A percentile compares a stretch with the other conserved stretches of the same genome.
phyloP scores from a whole-genome alignment of 768 basidiomycete species.

The Tricholomella constricta region DNA sequence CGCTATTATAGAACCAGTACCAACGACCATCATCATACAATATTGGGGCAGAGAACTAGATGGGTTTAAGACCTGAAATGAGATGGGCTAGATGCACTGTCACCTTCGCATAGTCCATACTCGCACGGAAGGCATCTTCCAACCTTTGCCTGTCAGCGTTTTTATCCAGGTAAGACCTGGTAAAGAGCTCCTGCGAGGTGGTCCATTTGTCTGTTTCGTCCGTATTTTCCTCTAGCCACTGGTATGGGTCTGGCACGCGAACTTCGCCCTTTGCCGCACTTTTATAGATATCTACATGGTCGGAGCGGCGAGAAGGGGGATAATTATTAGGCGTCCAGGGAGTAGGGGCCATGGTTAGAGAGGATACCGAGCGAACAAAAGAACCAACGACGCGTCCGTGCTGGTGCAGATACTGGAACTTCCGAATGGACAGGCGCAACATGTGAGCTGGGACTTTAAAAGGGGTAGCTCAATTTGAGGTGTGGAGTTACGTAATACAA shows the following conservation, averaged over 20 bases:
- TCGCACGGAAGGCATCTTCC: conserved; percentile 55
- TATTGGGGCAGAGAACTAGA: conserved; percentile 63
- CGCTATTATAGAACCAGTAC: conserved; percentile 84
- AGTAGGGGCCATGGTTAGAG: conserved; percentile 38
- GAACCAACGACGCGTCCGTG: conserved; percentile 24
- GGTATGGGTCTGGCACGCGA: conserved; percentile 68
- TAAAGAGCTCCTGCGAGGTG: conserved; percentile 58
- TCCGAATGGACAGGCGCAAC: conserved; percentile 21
- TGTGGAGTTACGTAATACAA: conserved; percentile 6
- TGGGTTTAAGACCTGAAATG: conserved; percentile 3
- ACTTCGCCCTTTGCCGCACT: conserved; percentile 65
- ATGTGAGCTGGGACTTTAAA: conserved; percentile 24
- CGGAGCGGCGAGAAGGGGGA: conserved; percentile 63
- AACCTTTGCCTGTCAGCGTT: conserved; percentile 60
- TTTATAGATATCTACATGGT: conserved; percentile 69
- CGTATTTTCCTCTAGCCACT: conserved; percentile 69
- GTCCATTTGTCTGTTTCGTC: conserved; percentile 70
- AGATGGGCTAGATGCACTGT: background rate
- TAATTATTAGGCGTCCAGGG: conserved; percentile 61
- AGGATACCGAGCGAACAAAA: conserved; percentile 24
- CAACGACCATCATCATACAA: conserved; percentile 67
- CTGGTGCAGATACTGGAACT: conserved; percentile 8
- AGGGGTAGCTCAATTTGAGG: conserved; percentile 6
- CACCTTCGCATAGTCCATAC: conserved; percentile 47
- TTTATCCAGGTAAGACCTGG: conserved; percentile 60